Evolutionary conservation across 306 rosid species (phyloP).

Genomic region (Begonia peltatifolia): DNA sequence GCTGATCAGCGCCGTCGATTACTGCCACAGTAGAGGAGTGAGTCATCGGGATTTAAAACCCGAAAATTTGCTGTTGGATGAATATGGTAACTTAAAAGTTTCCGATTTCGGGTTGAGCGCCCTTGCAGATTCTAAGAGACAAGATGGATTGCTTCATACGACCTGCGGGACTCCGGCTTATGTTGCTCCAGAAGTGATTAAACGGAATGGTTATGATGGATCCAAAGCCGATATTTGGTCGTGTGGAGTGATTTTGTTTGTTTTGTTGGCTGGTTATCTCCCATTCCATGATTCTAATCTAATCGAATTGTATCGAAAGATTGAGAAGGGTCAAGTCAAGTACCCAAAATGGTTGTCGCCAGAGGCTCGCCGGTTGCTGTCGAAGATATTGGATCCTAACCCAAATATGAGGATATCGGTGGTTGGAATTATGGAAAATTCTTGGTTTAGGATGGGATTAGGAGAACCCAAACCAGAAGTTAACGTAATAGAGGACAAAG

Average conservation of each 20-base stretch:
- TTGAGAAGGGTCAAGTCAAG: background rate
- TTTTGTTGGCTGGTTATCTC: constrained; percentile 2
- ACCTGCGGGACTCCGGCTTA: constrained; percentile 12
- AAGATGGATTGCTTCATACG: constrained; percentile 14
- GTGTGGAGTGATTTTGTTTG: constrained; percentile 5
- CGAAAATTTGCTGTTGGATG: constrained; percentile 12
- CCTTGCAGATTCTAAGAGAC: constrained; percentile 5
- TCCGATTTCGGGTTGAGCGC: constrained; percentile 16
- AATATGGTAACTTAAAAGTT: constrained; percentile 8
- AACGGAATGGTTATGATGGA: constrained; percentile 1
- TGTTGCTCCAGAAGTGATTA: constrained; percentile 13
- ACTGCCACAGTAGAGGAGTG: constrained; percentile 13
- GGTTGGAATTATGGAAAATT: background rate
- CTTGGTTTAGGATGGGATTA: background rate
- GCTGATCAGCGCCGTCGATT: constrained; percentile 11
- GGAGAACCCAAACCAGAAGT: background rate
- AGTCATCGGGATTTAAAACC: constrained; percentile 12
- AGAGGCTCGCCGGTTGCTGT: background rate
- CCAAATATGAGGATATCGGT: background rate
- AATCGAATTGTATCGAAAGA: constrained; percentile 1
- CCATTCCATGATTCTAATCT: constrained; percentile 3
- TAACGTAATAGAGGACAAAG: background rate
- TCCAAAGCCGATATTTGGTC: constrained; percentile 5
- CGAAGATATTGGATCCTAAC: constrained; percentile 3
- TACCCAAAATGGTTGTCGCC: background rate